Base-by-base conservation (phyloP, 2,329 filamentous ascomycete genomes). In the Fusarium subglutinans region DNA sequence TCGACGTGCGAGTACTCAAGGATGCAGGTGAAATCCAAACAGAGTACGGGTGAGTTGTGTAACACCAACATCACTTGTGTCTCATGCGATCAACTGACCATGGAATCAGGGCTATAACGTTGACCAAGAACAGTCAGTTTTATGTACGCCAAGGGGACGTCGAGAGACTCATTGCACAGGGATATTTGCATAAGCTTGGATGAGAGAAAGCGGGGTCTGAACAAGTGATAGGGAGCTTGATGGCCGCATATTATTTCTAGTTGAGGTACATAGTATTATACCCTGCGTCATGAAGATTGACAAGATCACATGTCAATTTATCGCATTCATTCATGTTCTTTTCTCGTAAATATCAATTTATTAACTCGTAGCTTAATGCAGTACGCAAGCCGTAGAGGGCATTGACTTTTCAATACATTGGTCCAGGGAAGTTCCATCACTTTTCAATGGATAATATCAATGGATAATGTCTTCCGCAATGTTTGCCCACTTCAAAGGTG, bases 11-110 rank as follows among this genome's bases (percentile, higher is more conserved):
- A 53, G 96, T 99, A 55, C 84, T 99, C 73, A 98, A 96, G 82
- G 96, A 99, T 85, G 96, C 96, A 3, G 96, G 97, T 9, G 96
- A 99, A 86, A 98, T 99, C 74, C 96, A 99, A 85, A 99, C 96
- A 1, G 97, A 99, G 87, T 99, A 99, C 81, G 96, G 96, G 93
- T 97, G 87, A 83, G 92, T 86, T 26, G 37, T 17, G 51, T 37
- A n/a, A 50, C 26, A 44, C 26, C 24, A 40, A 38, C 58, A n/a
- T 58, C 24, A 20, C 22, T 30, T 40, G 26, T 40, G 38, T 54
- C 53, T 22, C 26, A 40, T 44, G 50, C 40, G 22, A 28, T 50
- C 28, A 40, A 56, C 78, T 81, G 44, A 81, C 68, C 33, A 35
- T 33, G 18, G 17, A 44, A 80, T 74, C 77, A 98, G 95, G 22